These are phyloP conservation scores for Diplodia corticola DNA, from an alignment of 2,329 filamentous ascomycete species.

Conservation along the genomic window DNA sequence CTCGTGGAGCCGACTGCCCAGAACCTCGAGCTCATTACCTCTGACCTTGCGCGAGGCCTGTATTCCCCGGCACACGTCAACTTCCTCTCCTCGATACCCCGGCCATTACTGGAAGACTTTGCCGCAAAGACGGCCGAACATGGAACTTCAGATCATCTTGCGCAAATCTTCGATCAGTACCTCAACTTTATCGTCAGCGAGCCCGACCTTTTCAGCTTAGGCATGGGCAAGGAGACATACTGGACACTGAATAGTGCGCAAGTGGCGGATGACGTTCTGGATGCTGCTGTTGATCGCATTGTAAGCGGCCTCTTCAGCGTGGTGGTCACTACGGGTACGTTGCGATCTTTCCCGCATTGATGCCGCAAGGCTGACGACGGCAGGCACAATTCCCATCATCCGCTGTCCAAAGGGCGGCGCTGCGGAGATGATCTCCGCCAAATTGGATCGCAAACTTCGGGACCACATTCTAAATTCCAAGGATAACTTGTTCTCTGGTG, in stretches of 20 bases:
- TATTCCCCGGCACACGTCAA: conserved; percentile 96
- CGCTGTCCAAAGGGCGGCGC: conserved; percentile 89
- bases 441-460: conserved; percentile 90
- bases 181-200: conserved; percentile 96
- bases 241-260: conserved; percentile 94
- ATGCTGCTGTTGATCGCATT: conserved; percentile 82
- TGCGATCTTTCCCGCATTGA: not conserved
- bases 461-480: conserved; percentile 98
- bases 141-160: conserved; percentile 83
- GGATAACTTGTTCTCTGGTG: conserved; percentile 85
- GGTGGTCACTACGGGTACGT: conserved; percentile 90
- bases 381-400: conserved; percentile 90
- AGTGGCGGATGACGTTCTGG: conserved; percentile 86
- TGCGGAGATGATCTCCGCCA: conserved; percentile 90
- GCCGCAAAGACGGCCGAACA: conserved; percentile 81
- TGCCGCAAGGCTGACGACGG: conserved; percentile 6
- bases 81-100: conserved; percentile 89
- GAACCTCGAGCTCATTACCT: conserved; percentile 81
- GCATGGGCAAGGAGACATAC: conserved; percentile 90
- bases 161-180: conserved; percentile 94
- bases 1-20: conserved; percentile 83
- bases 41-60: conserved; percentile 80
- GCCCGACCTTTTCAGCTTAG: conserved; percentile 90
- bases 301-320: conserved; percentile 98
- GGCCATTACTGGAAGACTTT: conserved; percentile 91